Evolutionary conservation across 2,329 filamentous ascomycete genomes (phyloP).

Genomic region (Sporothrix protearum): DNA sequence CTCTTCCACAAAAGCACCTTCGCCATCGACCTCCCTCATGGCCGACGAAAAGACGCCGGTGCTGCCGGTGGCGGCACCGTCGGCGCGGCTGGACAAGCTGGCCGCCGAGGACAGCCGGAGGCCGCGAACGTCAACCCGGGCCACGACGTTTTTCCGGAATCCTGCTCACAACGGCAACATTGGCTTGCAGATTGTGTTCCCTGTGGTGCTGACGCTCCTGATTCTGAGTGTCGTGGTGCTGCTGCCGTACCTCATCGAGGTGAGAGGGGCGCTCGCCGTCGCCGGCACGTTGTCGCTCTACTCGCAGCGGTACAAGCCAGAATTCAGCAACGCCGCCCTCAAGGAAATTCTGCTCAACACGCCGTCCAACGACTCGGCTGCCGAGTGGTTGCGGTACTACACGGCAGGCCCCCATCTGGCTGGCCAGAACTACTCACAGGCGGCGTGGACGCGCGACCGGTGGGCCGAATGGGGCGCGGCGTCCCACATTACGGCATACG

Average conservation of each 20-base stretch:
- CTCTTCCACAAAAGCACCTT: neutral
- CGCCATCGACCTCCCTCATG: conserved; percentile 33
- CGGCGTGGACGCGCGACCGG: conserved; percentile 68
- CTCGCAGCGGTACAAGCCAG: conserved; percentile 15
- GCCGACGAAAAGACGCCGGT: conserved; percentile 62
- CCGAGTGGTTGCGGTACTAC: conserved; percentile 76
- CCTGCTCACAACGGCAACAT: neutral
- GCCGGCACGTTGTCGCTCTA: conserved; percentile 19
- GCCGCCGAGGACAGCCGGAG: conserved; percentile 20
- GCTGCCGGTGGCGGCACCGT: conserved; percentile 15
- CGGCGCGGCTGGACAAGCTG: conserved; percentile 14
- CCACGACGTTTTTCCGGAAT: neutral
- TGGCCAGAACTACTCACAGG: conserved; percentile 70
- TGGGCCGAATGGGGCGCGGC: conserved; percentile 70
- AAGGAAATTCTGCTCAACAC: conserved; percentile 56
- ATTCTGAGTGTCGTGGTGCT: conserved; percentile 11
- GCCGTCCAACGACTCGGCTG: conserved; percentile 53
- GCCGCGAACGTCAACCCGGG: neutral
- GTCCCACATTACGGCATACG: conserved; percentile 64
- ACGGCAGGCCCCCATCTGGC: conserved; percentile 72
- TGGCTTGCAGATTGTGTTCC: neutral
- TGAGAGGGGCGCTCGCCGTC: neutral
- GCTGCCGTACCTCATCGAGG: conserved; percentile 17
- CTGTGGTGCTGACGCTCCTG: conserved; percentile 15
- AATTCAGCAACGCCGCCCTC: conserved; percentile 43